These are phyloP conservation scores for Globisporangium heterothallicum DNA, from an alignment of 352 stramenopile genomes.

Conservation along the genomic window DNA sequence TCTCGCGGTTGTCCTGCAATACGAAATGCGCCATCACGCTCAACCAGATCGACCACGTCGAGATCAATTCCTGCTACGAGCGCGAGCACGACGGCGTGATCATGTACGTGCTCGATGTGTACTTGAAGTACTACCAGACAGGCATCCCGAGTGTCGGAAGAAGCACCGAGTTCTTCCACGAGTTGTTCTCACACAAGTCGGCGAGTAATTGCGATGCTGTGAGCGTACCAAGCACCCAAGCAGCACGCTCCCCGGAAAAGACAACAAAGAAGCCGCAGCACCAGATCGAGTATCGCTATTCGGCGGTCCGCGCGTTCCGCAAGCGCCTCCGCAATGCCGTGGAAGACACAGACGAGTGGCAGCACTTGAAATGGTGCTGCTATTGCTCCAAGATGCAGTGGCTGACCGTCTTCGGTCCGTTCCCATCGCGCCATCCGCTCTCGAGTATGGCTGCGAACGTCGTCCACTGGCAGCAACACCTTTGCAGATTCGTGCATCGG, in stretches of 20 bases:
- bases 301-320: slow-evolving; percentile 42
- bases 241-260: background rate
- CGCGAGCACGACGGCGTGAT: slow-evolving; percentile 32
- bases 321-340: slow-evolving; percentile 25
- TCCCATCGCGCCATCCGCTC: slow-evolving; percentile 37
- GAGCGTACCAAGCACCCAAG: background rate
- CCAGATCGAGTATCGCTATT: slow-evolving; percentile 45
- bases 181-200: background rate
- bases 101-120: slow-evolving; percentile 51
- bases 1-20: slow-evolving; percentile 48
- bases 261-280: slow-evolving; percentile 19
- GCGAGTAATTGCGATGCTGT: background rate
- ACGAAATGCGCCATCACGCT: slow-evolving; percentile 44
- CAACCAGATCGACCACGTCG: slow-evolving; percentile 55
- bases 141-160: slow-evolving; percentile 29
- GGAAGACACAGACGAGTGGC: slow-evolving; percentile 14
- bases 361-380: slow-evolving; percentile 51
- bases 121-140: slow-evolving; percentile 32
- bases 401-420: slow-evolving; percentile 28
- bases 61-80: slow-evolving; percentile 32
- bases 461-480: slow-evolving; percentile 8
- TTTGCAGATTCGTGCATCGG: slow-evolving; percentile 18
- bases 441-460: slow-evolving; percentile 15
- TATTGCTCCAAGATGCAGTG: slow-evolving; percentile 48
- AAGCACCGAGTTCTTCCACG: slow-evolving; percentile 12